Percentiles rank a stretch among this genome's conserved stretches.
phyloP scores from a whole-genome alignment of 2,329 filamentous ascomycete genomes.

The Chaetoscypha palmicola region DNA sequence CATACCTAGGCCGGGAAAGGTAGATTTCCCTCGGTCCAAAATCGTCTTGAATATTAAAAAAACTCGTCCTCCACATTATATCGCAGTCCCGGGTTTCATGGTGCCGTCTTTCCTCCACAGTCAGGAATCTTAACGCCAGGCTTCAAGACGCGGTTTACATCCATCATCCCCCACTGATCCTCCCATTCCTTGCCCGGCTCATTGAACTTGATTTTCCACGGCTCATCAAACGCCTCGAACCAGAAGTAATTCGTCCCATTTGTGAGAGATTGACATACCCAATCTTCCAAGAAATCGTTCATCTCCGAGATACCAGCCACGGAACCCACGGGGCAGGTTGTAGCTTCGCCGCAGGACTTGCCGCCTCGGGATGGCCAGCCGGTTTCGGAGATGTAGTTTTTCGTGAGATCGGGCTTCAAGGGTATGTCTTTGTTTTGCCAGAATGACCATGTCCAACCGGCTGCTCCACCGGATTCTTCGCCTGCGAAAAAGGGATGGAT shows the following conservation, averaged over 20 bases:
- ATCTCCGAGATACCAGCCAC: constrained; percentile 74
- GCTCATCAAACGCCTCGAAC: constrained; percentile 96
- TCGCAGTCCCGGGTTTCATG: background rate
- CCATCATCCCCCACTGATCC: constrained; percentile 91
- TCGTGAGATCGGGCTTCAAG: constrained; percentile 52
- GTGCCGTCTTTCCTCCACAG: constrained; percentile 60
- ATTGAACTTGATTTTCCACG: constrained; percentile 81
- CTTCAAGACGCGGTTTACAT: constrained; percentile 78
- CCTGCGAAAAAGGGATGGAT: constrained; percentile 95
- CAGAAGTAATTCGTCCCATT: constrained; percentile 94
- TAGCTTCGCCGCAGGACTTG: constrained; percentile 59
- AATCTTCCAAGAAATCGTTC: constrained; percentile 80
- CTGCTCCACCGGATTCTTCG: constrained; percentile 58
- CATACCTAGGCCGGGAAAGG: too few relatives aligned
- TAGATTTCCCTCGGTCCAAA: background rate
- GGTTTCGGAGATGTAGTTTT: constrained; percentile 82
- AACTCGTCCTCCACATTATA: background rate
- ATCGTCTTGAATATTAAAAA: background rate
- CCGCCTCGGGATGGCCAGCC: constrained; percentile 86
- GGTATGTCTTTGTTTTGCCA: constrained; percentile 64
- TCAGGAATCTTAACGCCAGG: constrained; percentile 77
- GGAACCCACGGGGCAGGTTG: constrained; percentile 56
- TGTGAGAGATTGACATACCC: constrained; percentile 71
- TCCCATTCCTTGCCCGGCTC: constrained; percentile 69
- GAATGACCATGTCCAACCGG: constrained; percentile 76